phyloP scores from a whole-genome alignment of 148 eudicot genomes.

The Beta vulgaris region DNA sequence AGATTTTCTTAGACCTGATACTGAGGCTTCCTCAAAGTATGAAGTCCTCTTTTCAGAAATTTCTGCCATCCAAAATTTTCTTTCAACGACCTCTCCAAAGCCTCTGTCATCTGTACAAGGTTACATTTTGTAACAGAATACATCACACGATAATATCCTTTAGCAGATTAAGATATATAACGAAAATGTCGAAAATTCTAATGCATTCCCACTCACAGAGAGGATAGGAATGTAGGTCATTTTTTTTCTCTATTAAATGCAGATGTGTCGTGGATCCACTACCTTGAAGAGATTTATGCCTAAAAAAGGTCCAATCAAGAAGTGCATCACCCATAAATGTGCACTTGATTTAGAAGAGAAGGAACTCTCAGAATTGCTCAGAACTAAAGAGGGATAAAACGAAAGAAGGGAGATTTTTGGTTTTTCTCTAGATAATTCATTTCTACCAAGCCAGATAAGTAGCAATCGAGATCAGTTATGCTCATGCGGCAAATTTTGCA shows the following conservation, averaged over 20 bases:
- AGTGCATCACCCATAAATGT: background rate
- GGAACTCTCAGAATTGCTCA: background rate
- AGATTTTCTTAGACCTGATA: slow-evolving; percentile 61
- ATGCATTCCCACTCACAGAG: too few species aligned
- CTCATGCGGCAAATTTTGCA: background rate
- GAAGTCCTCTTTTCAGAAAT: slow-evolving; percentile 78
- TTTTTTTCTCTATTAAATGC: background rate
- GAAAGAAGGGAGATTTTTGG: background rate
- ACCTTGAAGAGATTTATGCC: background rate
- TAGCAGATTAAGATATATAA: background rate
- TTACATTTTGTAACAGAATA: background rate
- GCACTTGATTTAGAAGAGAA: background rate
- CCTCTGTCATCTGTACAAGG: slow-evolving; percentile 54
- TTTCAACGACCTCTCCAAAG: slow-evolving; percentile 60
- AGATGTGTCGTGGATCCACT: background rate
- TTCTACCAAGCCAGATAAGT: background rate
- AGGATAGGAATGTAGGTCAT: background rate
- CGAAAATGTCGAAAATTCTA: background rate
- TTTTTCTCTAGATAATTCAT: background rate
- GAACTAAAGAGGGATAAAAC: too few species aligned
- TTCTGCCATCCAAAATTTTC: slow-evolving; percentile 78
- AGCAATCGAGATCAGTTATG: background rate
- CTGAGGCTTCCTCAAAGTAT: slow-evolving; percentile 79
- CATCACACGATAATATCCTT: background rate
- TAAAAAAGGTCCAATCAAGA: background rate